These are phyloP conservation scores for Mortierella sp. DNA, from an alignment of 371 early-diverging fungal genomes.

Conservation along the genomic window DNA sequence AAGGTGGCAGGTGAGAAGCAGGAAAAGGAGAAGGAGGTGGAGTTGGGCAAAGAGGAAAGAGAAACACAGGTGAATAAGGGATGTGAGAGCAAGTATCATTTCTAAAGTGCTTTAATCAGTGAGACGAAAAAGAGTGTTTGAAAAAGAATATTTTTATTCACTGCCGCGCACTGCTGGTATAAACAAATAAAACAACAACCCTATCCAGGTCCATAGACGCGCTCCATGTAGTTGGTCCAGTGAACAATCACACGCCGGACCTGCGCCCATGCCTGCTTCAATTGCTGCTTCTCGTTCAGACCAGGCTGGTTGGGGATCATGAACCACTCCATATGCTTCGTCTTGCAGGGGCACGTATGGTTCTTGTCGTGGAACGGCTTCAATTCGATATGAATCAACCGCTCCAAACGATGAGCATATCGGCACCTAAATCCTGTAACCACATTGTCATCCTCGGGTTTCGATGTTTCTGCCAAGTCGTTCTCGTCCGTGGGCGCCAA, in stretches of 20 bases:
- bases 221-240: constrained; percentile 58
- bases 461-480: constrained; percentile 39
- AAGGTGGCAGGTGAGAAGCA: neutral
- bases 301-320: constrained; percentile 50
- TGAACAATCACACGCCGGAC: constrained; percentile 51
- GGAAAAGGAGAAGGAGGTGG: neutral
- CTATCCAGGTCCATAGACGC: constrained; percentile 56
- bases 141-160: neutral
- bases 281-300: constrained; percentile 44
- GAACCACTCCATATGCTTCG: constrained; percentile 67
- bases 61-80: neutral
- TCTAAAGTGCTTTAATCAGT: no score
- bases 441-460: constrained; percentile 27
- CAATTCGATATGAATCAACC: constrained; percentile 69
- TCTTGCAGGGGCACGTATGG: constrained; percentile 61
- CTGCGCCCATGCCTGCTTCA: constrained; percentile 52
- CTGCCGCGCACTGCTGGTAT: neutral
- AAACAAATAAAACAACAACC: neutral
- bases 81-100: no score
- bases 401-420: constrained; percentile 64
- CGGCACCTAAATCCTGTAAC: constrained; percentile 60
- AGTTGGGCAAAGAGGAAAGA: neutral
- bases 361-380: constrained; percentile 57
- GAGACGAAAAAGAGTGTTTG: no score
- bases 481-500: constrained; percentile 41